These are phyloP conservation scores for Pythium aquatile DNA, from an alignment of 352 stramenopile genomes.

Conservation along the genomic window DNA sequence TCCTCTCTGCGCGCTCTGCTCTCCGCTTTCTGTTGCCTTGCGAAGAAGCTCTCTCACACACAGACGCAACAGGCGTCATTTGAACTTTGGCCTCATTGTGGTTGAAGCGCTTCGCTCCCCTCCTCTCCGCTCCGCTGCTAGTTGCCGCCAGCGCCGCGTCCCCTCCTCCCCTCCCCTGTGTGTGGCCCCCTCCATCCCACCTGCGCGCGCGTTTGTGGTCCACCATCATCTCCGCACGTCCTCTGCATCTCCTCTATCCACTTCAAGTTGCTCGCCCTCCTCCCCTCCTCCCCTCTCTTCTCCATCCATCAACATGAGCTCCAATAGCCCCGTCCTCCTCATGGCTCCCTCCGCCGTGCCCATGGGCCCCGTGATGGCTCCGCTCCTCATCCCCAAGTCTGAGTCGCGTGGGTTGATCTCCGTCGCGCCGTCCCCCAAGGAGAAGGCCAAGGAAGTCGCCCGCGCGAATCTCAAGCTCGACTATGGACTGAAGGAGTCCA, in stretches of 20 bases:
- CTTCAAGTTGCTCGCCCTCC: slow-evolving; percentile 16
- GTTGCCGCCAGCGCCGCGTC: slow-evolving; percentile 2
- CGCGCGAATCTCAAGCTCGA: slow-evolving; percentile 16
- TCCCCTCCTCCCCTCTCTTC: not conserved
- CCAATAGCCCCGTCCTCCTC: slow-evolving; percentile 30
- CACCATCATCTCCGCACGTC: slow-evolving; percentile 9
- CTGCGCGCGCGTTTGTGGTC: slow-evolving; percentile 14
- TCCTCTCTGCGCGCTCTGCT: slow-evolving; percentile 14
- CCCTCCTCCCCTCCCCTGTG: slow-evolving; percentile 9
- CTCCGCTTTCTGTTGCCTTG: slow-evolving; percentile 13
- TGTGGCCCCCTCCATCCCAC: slow-evolving; percentile 20
- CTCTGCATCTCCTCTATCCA: slow-evolving; percentile 14
- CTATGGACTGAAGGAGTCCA: slow-evolving; percentile 7
- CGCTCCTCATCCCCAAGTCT: slow-evolving; percentile 15
- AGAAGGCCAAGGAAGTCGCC: slow-evolving; percentile 15
- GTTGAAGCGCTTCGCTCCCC: slow-evolving; percentile 35
- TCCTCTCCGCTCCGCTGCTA: slow-evolving; percentile 4
- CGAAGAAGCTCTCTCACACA: slow-evolving; percentile 8
- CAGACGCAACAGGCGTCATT: slow-evolving; percentile 44
- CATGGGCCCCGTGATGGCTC: slow-evolving; percentile 22
- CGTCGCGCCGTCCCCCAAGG: not conserved
- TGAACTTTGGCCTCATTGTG: slow-evolving; percentile 57
- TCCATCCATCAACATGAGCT: slow-evolving; percentile 24
- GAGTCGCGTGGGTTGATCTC: slow-evolving; percentile 20
- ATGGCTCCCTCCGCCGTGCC: slow-evolving; percentile 22